Base-by-base conservation (phyloP, 1,284 basidiomycete species). In the Microbotryum scabiosae region DNA sequence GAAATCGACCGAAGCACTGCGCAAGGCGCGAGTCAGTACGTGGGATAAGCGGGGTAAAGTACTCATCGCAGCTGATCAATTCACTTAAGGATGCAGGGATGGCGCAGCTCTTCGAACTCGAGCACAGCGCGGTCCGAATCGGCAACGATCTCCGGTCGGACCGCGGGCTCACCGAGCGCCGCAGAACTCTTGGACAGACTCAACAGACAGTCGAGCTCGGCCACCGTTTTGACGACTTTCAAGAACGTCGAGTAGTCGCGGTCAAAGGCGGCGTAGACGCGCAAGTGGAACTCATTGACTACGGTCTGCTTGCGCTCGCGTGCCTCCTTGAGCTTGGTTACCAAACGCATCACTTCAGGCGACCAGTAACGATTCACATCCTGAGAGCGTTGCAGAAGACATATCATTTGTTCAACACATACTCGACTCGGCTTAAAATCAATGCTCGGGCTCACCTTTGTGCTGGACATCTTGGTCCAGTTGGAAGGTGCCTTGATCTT, bases 181-280 rank as follows among this genome's bases (percentile, higher is more conserved):
- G 79, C 75, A 1, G 93, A 97, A 0, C 92, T 83, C 75, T 92
- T 93, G 8, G 94, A 88, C 54, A 99, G 78, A 69, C 90, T 92
- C 72, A 96, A 84, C 36, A 99, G 78, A 75, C 96, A 98, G 75
- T 99, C 96, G 26, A 98, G 78, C 76, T 78, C 97, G 85, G 56
- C 92, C 83, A 68, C 90, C 79, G 51, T 88, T 83, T 63, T 75
- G 65, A 78, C 72, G 2, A 74, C 73, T 30, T 54, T 28, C 51
- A 73, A 62, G 69, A 69, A 74, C 5, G 56, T 66, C 20, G 62
- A 18, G 62, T 74, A 74, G 57, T 72, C 61, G 53, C 69, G 61
- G 64, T 71, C 69, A 59, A 73, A 73, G 25, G 67, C 65, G 26
- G 54, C 65, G 51, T 69, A 74, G 49, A 73, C 66, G 68, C 71